Conservation (phyloP, 106 monocot species). For the Iris macrosiphon region DNA sequence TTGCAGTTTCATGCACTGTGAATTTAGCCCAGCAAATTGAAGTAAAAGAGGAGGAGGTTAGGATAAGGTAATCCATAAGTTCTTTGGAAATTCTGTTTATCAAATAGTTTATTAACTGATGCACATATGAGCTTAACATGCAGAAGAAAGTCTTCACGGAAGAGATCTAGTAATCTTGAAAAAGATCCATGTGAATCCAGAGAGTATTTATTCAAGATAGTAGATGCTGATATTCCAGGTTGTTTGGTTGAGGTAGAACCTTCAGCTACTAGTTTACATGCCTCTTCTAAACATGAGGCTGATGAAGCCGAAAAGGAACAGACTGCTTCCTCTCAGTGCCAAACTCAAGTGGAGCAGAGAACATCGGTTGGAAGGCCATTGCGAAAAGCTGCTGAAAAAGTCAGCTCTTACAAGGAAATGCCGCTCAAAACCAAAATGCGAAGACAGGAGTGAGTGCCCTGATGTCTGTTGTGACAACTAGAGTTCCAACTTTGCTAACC, state of each 20-base stretch:
- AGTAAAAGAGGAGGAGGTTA: no score
- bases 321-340: background rate
- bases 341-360: constrained; percentile 7
- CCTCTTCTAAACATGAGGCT: background rate
- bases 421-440: constrained; percentile 39
- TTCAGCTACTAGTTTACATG: constrained; percentile 2
- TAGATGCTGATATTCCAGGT: constrained; percentile 10
- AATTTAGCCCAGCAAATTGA: no score
- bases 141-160: constrained; percentile 6
- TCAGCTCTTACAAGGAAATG: constrained; percentile 46
- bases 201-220: background rate
- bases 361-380: constrained; percentile 27
- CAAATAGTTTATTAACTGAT: no score
- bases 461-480: background rate
- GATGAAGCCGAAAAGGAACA: background rate
- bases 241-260: background rate
- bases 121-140: no score
- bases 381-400: constrained; percentile 42
- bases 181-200: constrained; percentile 1
- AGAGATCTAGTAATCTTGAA: constrained; percentile 1
- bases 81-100: no score
- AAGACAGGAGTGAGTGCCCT: constrained; percentile 20
- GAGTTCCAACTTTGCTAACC: background rate
- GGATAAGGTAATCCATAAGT: no score
- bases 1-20: no score